Evolutionary conservation across 1,284 basidiomycete genomes (phyloP), one percentile per base, ranked within the genome.

Genomic region (Hemileccinum hortonii): DNA sequence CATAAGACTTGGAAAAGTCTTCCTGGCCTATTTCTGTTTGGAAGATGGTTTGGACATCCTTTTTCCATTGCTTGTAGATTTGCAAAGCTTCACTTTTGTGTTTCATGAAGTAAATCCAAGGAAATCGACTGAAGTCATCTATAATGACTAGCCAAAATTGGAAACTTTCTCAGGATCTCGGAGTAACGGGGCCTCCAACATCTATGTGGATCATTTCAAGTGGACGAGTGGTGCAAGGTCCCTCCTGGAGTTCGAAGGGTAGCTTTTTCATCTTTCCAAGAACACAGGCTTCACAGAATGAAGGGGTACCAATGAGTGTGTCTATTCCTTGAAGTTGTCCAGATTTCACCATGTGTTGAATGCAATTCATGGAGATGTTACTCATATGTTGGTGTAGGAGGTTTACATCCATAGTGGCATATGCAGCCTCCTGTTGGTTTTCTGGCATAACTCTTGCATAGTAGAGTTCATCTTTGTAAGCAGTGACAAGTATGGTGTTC

Each of bases 61-160:
- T 15, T 15, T 33, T 33, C 32, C 21, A 45, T 3, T 26, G 10
- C 3, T 58, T 53, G 57, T 64, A 64, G 14, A 29, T 36, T 1
- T 21, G 3, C 0, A 58, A 26, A 8, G 54, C 56, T n/a, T 64
- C 52, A 35, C 47, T 58, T 53, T 69, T 71, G 24, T 35, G 36
- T 32, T 53, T 50, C 46, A 69, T 53, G 52, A 61, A 61, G 54
- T 64, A 57, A 1, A 69, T 42, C 56, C 58, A 59, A 6, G 57
- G 51, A 36, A 59, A 64, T 0, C 61, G 50, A 15, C 46, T 54
- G 50, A 52, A 57, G 44, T 74, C 65, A 48, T 74, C 66, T 5
- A 66, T 61, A 41, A 74, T 71, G 2, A 64, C 54, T 11, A 71
- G 59, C 56, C 66, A 70, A 47, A 70, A 74, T 0, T 54, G 33